phyloP scores from a whole-genome alignment of 495 filamentous ascomycete species.

The Hyaloscypha variabilis region DNA sequence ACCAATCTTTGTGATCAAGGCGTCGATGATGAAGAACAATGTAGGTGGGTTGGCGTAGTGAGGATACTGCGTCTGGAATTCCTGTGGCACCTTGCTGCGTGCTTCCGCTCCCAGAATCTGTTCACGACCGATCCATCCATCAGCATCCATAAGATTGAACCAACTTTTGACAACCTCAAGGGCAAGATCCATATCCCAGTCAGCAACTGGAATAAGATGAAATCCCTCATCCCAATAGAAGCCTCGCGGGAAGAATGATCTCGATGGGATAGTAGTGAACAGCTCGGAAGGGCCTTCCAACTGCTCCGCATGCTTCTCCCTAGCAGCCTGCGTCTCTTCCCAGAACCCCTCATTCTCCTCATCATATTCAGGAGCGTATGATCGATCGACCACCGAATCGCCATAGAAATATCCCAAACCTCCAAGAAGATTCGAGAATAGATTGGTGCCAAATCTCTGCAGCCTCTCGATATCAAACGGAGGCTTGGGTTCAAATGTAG shows the following conservation, averaged over 20 bases:
- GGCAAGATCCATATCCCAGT: conserved; percentile 91
- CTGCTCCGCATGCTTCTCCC: conserved; percentile 62
- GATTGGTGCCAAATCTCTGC: conserved; percentile 77
- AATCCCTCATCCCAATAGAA: conserved; percentile 99
- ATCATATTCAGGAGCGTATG: conserved; percentile 86
- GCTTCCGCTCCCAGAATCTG: conserved; percentile 96
- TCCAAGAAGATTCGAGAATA: conserved; percentile 93
- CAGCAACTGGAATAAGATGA: conserved; percentile 87
- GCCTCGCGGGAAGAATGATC: conserved; percentile 94
- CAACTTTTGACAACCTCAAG: conserved; percentile 94
- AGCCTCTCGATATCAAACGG: conserved; percentile 79
- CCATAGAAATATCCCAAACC: conserved; percentile 97
- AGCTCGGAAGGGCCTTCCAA: conserved; percentile 86
- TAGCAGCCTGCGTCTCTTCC: conserved; percentile 80
- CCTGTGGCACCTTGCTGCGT: conserved; percentile 90
- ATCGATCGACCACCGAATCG: conserved; percentile 82
- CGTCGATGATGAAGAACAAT: conserved; percentile 84
- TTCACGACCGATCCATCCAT: conserved; percentile 97
- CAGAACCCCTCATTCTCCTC: conserved; percentile 98
- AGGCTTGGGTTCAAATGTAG: conserved; percentile 70
- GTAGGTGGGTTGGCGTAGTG: conserved; percentile 99
- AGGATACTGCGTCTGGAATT: conserved; percentile 96
- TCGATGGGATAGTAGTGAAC: conserved; percentile 89
- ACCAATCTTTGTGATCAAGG: conserved; percentile 74
- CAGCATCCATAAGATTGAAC: conserved; percentile 94